These are phyloP conservation scores for Yamadazyma membranifaciens DNA, from an alignment of 1,139 yeast genomes.

Conservation along the genomic window DNA sequence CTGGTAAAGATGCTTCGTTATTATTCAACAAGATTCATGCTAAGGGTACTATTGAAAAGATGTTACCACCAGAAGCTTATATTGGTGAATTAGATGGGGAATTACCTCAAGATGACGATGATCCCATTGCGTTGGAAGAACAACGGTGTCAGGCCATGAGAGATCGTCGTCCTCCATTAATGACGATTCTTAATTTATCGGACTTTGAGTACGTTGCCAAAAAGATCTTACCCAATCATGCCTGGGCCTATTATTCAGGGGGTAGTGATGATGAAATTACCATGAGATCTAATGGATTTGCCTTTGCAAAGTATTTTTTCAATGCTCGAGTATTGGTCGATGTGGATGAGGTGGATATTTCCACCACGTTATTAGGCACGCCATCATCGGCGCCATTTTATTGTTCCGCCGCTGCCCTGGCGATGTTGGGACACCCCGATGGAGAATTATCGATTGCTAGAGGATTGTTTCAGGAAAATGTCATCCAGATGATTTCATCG, in stretches of 20 bases:
- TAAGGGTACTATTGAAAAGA: constrained; percentile 7
- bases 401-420: constrained; percentile 58
- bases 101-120: constrained; percentile 4
- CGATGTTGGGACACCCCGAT: constrained; percentile 53
- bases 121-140: constrained; percentile 12
- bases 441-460: constrained; percentile 53
- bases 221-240: constrained; percentile 61
- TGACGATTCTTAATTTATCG: constrained; percentile 55
- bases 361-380: constrained; percentile 54
- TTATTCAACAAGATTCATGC: constrained; percentile 14
- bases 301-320: constrained; percentile 78
- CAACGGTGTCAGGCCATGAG: constrained; percentile 6
- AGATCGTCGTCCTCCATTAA: constrained; percentile 44
- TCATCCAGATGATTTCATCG: constrained; percentile 58
- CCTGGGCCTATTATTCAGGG: constrained; percentile 84
- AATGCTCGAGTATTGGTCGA: constrained; percentile 73
- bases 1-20: constrained; percentile 27
- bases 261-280: constrained; percentile 90
- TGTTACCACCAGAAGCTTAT: constrained; percentile 7
- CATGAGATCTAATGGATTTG: constrained; percentile 77
- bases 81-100: constrained; percentile 10
- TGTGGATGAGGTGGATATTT: constrained; percentile 47
- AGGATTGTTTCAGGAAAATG: constrained; percentile 44
- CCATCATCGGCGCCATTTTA: constrained; percentile 53
- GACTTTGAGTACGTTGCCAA: constrained; percentile 81